Evolutionary conservation across 495 filamentous ascomycete species (phyloP).

Genomic region (Penicillium desertorum): DNA sequence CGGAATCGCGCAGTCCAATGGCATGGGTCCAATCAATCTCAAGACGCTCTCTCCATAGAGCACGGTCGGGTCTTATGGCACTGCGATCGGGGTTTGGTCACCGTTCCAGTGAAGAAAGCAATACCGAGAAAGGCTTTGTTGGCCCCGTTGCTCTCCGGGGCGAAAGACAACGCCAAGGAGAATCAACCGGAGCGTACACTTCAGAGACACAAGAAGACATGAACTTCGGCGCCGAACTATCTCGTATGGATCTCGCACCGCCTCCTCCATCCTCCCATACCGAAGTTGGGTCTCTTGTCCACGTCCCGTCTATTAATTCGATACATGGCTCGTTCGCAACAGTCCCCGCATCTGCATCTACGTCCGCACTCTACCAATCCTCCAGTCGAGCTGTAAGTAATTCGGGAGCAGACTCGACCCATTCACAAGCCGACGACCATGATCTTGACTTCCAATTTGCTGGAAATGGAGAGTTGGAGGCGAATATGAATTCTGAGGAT

Average conservation of each 20-base stretch:
- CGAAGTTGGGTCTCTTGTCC: background rate
- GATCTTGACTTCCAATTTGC: background rate
- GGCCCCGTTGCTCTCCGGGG: background rate
- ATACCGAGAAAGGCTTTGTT: background rate
- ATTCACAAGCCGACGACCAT: background rate
- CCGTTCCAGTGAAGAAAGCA: constrained; percentile 15
- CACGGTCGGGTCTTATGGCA: constrained; percentile 34
- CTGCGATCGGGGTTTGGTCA: constrained; percentile 30
- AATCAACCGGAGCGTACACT: constrained; percentile 14
- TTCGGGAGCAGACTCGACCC: background rate
- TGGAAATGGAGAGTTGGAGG: background rate
- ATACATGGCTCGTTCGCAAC: background rate
- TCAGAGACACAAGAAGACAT: constrained; percentile 37
- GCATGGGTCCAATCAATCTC: constrained; percentile 34
- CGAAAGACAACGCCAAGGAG: background rate
- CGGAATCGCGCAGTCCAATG: constrained; percentile 18
- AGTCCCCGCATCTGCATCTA: background rate
- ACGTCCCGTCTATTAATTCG: background rate
- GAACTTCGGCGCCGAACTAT: constrained; percentile 34
- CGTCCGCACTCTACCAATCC: background rate
- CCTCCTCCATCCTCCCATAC: constrained; percentile 4
- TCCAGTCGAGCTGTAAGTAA: background rate
- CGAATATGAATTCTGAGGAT: background rate
- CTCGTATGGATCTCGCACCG: constrained; percentile 25
- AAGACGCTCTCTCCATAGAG: constrained; percentile 34